Conservation (phyloP, 495 filamentous ascomycete genomes). For the Podospora pseudopauciseta region DNA sequence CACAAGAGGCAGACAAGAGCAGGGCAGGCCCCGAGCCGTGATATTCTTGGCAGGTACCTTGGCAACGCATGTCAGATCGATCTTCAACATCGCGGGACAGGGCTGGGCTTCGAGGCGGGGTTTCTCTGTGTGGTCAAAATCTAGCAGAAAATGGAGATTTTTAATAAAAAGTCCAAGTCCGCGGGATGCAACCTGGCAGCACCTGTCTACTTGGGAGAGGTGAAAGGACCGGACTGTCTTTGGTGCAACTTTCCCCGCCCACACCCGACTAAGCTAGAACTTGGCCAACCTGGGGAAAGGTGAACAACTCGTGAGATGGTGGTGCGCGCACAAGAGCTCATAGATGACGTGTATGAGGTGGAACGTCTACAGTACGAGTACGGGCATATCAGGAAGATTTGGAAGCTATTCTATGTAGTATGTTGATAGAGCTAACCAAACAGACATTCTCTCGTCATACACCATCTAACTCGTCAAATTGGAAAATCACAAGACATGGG, state of each 20-base stretch:
- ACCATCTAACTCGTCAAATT: too few species aligned
- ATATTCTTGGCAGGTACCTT: constrained; percentile 22
- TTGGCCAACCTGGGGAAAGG: background rate
- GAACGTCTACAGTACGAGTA: background rate
- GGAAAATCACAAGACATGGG: too few species aligned
- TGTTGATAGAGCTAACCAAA: background rate
- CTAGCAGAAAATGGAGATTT: background rate
- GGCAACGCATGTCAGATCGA: constrained; percentile 20
- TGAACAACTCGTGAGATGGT: background rate
- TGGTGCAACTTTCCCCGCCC: background rate
- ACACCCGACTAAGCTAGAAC: background rate
- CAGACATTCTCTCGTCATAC: background rate
- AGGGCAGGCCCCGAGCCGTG: background rate
- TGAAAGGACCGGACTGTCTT: background rate
- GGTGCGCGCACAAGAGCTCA: background rate
- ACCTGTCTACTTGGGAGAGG: background rate
- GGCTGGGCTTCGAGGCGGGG: background rate
- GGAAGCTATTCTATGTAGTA: background rate
- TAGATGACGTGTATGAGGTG: background rate
- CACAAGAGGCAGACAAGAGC: background rate
- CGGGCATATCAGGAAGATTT: background rate
- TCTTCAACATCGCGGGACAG: background rate
- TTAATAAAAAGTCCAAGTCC: background rate
- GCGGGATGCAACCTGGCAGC: background rate
- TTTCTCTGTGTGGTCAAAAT: background rate